Evolutionary conservation across 257 asterid species (phyloP).

Genomic region (Nicotiana paniculata): DNA sequence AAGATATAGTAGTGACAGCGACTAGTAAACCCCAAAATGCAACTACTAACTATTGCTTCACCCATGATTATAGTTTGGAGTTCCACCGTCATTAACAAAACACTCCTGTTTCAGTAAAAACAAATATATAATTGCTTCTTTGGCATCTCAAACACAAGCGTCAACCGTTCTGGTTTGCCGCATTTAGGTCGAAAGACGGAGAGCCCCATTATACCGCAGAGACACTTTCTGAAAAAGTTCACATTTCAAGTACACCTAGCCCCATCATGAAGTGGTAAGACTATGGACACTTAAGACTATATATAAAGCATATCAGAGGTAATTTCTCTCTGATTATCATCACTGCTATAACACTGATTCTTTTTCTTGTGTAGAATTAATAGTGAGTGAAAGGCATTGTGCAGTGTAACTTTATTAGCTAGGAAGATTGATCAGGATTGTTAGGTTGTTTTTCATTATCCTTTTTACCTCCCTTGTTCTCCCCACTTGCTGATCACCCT

Average conservation of each 20-base stretch:
- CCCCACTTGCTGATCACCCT: background rate
- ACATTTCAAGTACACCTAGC: background rate
- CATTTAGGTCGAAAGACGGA: background rate
- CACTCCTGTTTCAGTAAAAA: background rate
- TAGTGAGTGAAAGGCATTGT: background rate
- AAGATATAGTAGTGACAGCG: conserved; percentile 15
- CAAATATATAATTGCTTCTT: background rate
- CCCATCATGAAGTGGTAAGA: background rate
- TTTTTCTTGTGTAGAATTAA: background rate
- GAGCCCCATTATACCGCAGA: background rate
- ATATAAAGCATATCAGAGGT: background rate
- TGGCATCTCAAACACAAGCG: background rate
- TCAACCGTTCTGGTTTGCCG: background rate
- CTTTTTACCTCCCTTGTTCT: background rate
- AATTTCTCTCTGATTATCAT: background rate
- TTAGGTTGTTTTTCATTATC: background rate
- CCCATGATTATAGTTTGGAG: background rate
- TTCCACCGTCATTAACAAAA: background rate
- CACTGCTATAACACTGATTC: background rate
- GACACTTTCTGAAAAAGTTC: background rate
- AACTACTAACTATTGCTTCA: background rate
- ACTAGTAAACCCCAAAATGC: background rate
- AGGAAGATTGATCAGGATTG: conserved; percentile 6
- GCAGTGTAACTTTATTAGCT: background rate
- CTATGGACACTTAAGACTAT: background rate